Base-by-base conservation (phyloP, 1,284 basidiomycete species). In the Trametes polyzona region DNA sequence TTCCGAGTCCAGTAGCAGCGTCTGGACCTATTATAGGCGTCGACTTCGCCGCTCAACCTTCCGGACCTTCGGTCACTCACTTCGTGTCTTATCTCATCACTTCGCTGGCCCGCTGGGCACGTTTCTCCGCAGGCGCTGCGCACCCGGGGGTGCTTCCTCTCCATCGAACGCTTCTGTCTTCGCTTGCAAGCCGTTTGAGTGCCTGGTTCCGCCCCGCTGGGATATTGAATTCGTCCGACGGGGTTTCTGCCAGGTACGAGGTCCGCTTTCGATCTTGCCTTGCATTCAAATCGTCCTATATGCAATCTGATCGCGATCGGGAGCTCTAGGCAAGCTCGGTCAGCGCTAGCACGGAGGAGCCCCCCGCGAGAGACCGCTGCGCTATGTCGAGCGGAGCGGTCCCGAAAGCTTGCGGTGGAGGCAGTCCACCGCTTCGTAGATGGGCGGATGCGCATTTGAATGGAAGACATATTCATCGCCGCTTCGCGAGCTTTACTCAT, bases 251-350 rank as follows among this genome's bases (percentile, higher is more conserved):
- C 46, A 48, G 47, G 46, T 26, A 46, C 52, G 21, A 35, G 6
- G 17, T 21, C 1, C 12, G 3, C 30, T 10, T 29, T 26, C 36
- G 40, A 55, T 55, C 40, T 48, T 46, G 52, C 23, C 39, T 26
- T 35, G 44, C 16, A 47, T 35, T 19, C 12, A 9, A 21, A 54
- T 55, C 46, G 44, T 21, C 52, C 16, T 30, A 12, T 17, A 46
- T 30, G n/a, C 52, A 43, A 48, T 48, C 53, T 37, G 40, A 55
- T 55, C 53, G 46, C 53, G 53, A 55, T 55, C 21, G n/a, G n/a
- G n/a, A n/a, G n/a, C n/a, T n/a, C n/a, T n/a, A n/a, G n/a, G n/a
- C n/a, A n/a, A 21, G 11, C 44, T 19, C 33, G 42, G 39, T 12
- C 24, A 24, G 9, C 19, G 3, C 12, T 37, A 37, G 36, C 16